phyloP scores from a whole-genome alignment of 2,329 filamentous ascomycete genomes.

The Epichloe elymi region DNA sequence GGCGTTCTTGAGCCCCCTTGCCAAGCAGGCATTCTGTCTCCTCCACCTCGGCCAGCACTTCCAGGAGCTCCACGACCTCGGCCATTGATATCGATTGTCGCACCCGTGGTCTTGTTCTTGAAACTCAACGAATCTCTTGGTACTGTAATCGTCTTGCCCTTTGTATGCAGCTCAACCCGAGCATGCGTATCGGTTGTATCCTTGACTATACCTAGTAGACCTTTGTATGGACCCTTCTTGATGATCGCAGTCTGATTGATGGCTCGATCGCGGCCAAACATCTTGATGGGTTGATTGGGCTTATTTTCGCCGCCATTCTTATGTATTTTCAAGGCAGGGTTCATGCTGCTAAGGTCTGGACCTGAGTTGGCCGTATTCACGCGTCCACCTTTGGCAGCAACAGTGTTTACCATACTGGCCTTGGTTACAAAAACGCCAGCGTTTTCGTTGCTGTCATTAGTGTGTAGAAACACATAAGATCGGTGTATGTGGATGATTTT shows the following conservation, averaged over 20 bases:
- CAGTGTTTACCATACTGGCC: conserved; percentile 72
- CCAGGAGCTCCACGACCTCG: conserved; percentile 33
- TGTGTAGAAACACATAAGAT: conserved; percentile 83
- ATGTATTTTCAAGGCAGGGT: conserved; percentile 71
- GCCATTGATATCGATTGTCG: conserved; percentile 57
- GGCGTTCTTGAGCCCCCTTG: conserved; percentile 57
- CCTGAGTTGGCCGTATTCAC: conserved; percentile 47
- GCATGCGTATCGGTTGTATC: conserved; percentile 79
- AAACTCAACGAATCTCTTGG: conserved; percentile 70
- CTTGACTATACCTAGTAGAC: conserved; percentile 86
- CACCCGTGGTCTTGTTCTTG: conserved; percentile 72
- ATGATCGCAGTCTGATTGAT: conserved; percentile 89
- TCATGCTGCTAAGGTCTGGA: conserved; percentile 81
- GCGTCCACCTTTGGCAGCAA: conserved; percentile 87
- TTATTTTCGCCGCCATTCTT: conserved; percentile 39
- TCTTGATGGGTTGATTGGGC: conserved; percentile 51
- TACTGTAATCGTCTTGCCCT: conserved; percentile 81
- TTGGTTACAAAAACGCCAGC: conserved; percentile 81
- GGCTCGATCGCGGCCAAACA: conserved; percentile 67
- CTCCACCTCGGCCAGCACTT: conserved; percentile 31
- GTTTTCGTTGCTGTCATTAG: conserved; percentile 72
- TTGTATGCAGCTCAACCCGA: conserved; percentile 85
- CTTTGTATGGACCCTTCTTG: conserved; percentile 79
- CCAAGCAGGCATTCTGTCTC: conserved; percentile 41
- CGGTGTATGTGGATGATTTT: conserved; percentile 90